phyloP scores from a whole-genome alignment of 345 rosid species.

The Eucalyptus regnans region DNA sequence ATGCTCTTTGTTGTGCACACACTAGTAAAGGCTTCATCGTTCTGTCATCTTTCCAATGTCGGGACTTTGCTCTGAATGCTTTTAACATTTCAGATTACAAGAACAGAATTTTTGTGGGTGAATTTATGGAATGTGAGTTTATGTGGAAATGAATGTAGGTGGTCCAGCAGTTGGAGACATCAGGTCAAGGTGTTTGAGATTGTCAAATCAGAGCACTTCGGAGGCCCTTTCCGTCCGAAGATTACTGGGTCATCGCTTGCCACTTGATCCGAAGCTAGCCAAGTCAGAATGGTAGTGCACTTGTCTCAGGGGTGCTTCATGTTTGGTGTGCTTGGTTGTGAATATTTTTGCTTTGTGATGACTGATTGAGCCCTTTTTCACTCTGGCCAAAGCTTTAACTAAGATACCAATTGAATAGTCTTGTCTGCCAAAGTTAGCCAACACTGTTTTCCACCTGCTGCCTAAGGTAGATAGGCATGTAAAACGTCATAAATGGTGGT shows the following conservation, averaged over 20 bases:
- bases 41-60: background rate
- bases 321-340: background rate
- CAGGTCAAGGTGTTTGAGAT: conserved; percentile 87
- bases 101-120: background rate
- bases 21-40: background rate
- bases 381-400: background rate
- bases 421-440: background rate
- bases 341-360: background rate
- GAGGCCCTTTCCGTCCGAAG: conserved; percentile 89
- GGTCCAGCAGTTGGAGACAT: conserved; percentile 99
- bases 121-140: background rate
- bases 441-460: background rate
- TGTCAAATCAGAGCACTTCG: conserved; percentile 73
- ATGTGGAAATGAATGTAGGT: conserved; percentile 19
- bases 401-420: background rate
- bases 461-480: background rate
- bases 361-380: background rate
- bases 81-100: background rate
- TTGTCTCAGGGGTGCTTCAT: background rate
- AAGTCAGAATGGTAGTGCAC: conserved; percentile 72
- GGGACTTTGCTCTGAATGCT: background rate
- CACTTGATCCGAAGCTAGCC: conserved; percentile 43
- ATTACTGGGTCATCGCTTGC: conserved; percentile 86
- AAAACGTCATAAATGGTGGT: background rate
- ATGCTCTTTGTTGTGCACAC: background rate